Conservation (phyloP, 805 yeast species). For the Starmera dryadoides region DNA sequence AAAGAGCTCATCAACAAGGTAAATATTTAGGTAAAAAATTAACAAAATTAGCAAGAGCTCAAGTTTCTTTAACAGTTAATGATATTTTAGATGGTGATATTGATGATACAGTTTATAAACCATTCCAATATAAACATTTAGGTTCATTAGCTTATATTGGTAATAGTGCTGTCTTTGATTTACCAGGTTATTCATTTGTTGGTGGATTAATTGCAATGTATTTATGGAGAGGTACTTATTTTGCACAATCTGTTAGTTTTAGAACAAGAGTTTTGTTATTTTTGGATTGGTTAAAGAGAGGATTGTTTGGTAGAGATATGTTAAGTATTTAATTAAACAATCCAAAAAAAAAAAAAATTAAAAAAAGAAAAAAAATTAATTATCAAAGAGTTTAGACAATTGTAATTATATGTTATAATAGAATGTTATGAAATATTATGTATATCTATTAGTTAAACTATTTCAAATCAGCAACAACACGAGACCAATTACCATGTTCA, state of each 20-base stretch:
- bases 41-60: constrained; percentile 40
- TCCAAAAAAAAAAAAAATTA: neutral
- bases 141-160: constrained; percentile 67
- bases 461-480: constrained; percentile 26
- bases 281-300: constrained; percentile 66
- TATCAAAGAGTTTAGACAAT: no score
- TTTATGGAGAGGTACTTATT: constrained; percentile 65
- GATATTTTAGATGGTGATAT: constrained; percentile 46
- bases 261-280: constrained; percentile 56
- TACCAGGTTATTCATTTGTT: constrained; percentile 52
- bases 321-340: constrained; percentile 17
- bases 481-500: constrained; percentile 50
- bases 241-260: constrained; percentile 58
- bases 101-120: constrained; percentile 47
- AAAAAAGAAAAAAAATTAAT: neutral
- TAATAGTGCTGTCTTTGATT: constrained; percentile 63
- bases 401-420: neutral
- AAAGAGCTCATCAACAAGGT: constrained; percentile 69
- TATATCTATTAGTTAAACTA: no score
- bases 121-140: constrained; percentile 56
- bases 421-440: no score
- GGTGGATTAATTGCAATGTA: constrained; percentile 69
- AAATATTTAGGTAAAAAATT: constrained; percentile 55
- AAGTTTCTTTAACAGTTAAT: constrained; percentile 33
- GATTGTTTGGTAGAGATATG: constrained; percentile 46